Percentiles rank a stretch among this genome's conserved stretches.
Evolutionary conservation across 176 grass and related monocot genomes (phyloP).

Genomic region (Cymbopogon citratus): DNA sequence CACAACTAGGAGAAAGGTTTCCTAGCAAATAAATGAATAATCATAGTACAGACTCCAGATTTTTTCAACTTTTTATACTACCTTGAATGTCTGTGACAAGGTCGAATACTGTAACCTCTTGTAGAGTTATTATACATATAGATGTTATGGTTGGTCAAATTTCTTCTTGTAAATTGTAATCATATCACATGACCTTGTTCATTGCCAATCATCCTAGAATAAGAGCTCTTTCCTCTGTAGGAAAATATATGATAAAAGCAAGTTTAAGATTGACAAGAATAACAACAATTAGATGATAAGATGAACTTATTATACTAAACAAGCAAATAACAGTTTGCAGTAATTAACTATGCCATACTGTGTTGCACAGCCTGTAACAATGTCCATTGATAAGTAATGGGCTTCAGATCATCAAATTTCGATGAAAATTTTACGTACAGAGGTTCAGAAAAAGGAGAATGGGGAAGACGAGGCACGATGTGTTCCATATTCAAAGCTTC

Average conservation of each 20-base stretch:
- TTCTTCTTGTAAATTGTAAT: slow-evolving; percentile 21
- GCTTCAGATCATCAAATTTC: not conserved
- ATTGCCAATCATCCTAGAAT: not conserved
- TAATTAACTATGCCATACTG: not conserved
- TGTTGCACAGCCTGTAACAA: not conserved
- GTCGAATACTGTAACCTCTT: slow-evolving; percentile 29
- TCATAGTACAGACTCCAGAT: slow-evolving; percentile 15
- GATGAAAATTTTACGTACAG: not conserved
- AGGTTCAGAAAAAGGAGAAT: slow-evolving; percentile 15
- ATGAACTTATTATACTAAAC: not conserved
- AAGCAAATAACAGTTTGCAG: not conserved
- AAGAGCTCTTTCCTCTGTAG: not conserved
- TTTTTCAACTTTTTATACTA: slow-evolving; percentile 8
- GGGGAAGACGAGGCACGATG: not conserved
- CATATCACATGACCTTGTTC: not conserved
- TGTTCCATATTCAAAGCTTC: not conserved
- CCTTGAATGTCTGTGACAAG: slow-evolving; percentile 18
- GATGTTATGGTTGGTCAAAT: not conserved
- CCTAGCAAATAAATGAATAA: slow-evolving; percentile 24
- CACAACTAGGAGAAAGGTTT: slow-evolving; percentile 14
- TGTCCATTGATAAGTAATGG: not conserved
- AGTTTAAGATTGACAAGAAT: not conserved
- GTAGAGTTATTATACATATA: slow-evolving; percentile 37
- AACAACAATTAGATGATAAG: not conserved
- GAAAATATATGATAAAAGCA: slow-evolving; percentile 9